phyloP scores from a whole-genome alignment of 768 basidiomycete species.

The Cubamyces lactineus region DNA sequence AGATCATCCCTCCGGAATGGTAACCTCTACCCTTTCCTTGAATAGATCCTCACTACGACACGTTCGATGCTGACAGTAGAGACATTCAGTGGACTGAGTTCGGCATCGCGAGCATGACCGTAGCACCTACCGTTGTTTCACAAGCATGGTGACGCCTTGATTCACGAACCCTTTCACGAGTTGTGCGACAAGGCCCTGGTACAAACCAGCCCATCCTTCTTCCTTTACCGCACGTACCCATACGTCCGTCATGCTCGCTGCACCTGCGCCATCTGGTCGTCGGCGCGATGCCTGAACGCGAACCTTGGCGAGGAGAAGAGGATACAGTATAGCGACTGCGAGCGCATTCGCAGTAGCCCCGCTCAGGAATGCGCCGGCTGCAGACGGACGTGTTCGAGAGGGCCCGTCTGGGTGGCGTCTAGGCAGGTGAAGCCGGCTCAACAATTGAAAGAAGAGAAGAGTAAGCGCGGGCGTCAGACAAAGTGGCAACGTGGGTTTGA shows the following conservation, averaged over 20 bases:
- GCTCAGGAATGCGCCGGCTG: conserved; percentile 54
- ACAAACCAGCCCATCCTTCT: conserved; percentile 40
- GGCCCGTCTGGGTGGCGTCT: conserved; percentile 33
- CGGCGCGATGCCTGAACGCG: conserved; percentile 44
- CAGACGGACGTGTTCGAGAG: conserved; percentile 40
- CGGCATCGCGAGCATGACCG: neutral
- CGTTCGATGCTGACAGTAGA: conserved; percentile 8
- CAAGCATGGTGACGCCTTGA: conserved; percentile 60
- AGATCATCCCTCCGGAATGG: neutral
- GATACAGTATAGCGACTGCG: conserved; percentile 54
- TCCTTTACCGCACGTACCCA: conserved; percentile 21
- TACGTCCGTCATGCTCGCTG: conserved; percentile 28
- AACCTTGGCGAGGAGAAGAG: conserved; percentile 63
- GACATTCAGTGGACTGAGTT: neutral
- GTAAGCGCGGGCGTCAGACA: conserved; percentile 63
- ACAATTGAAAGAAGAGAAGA: conserved; percentile 54
- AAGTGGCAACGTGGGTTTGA: conserved; percentile 51
- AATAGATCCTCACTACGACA: conserved; percentile 8
- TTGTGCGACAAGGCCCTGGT: conserved; percentile 56
- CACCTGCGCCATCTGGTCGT: conserved; percentile 25
- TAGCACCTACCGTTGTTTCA: conserved; percentile 52
- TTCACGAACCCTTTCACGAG: conserved; percentile 57
- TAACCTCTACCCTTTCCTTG: neutral
- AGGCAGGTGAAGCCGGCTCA: conserved; percentile 39
- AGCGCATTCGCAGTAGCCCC: conserved; percentile 57